Evolutionary conservation across 2,329 filamentous ascomycete species (phyloP), one percentile per base, ranked within the genome.

Genomic region (Proliferodiscus dingleyae): DNA sequence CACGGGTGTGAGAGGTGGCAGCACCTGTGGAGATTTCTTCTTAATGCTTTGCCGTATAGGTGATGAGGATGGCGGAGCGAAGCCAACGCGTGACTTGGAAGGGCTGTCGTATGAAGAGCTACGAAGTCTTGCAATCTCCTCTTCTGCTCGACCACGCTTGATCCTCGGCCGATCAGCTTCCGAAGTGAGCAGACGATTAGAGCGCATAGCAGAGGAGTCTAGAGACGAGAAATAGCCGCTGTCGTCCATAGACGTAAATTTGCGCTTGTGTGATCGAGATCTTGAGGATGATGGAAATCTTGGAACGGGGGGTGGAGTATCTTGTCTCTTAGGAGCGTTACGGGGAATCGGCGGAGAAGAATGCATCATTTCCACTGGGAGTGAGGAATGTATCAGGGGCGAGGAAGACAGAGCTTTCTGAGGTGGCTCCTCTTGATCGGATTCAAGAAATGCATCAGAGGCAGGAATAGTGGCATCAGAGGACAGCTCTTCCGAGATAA

Each of bases 211-310:
- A 0, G 93, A 97, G 2, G 93, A 97, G 58, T 96, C 90, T 15
- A 97, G 76, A 0, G 90, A 96, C 1, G 93, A 97, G 64, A 95
- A 95, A 67, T 97, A 98, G 32, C 93, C 93, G 63, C 91, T 97
- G 66, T 98, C 93, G 60, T 87, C 88, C 72, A 94, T 84, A 10
- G 85, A 84, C 23, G 79, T 78, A 59, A 86, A 80, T 65, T 89
- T 91, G 55, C 86, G 83, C 68, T 87, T 88, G 55, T 84, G 82
- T 30, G 81, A 78, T 37, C 61, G 81, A 41, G 73, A 70, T 34
- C 75, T 75, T n/a, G 86, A 86, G 16, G 83, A 83, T 30, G 75
- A 70, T 29, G 75, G 71, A 37, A 80, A 74, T 46, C 77, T 75
- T 30, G 76, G 75, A 40, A 77, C 74, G 19, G 85, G 83, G 24